Evolutionary conservation across 2,329 filamentous ascomycete species (phyloP), one percentile per base, ranked within the genome.

Genomic region (Exophiala aquamarina): DNA sequence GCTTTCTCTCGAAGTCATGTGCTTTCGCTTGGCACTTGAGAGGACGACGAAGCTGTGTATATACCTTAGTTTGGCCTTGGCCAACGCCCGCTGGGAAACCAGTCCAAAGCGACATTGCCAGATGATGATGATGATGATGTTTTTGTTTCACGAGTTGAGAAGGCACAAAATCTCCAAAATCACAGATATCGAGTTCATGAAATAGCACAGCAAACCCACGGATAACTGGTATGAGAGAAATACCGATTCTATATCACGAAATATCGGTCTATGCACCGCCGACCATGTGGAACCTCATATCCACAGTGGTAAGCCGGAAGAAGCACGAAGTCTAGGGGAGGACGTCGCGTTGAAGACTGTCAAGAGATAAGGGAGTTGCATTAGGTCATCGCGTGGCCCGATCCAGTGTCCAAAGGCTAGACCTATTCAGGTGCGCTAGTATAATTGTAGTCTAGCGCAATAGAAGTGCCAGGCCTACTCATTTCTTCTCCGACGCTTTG

Each of bases 1-100:
- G 45, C 34, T 59, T 59, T 20, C 55, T 45, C 35, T 50, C 47
- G 38, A 58, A 59, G 38, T 59, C 49, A 18, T 45, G 18, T 35
- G 49, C 54, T 9, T 34, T 50, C 5, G 57, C 55, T 11, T 26
- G 46, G 32, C 57, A 58, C 29, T 49, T 50, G 28, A 53, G 44
- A n/a, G 45, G 39, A 14, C 31, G 45, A 21, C 49, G 48, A 23
- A 45, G 39, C 15, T 15, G 20, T 11, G 29, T 35, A 8, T 17
- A 37, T 15, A 26, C 9, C 9, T 46, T 31, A n/a, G 19, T 19
- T 20, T 34, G 33, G 7, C 20, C 34, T 29, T 43, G 9, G 14
- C 49, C 49, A 6, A 46, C 23, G 8, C 45, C 39, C 3, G 42
- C 45, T 15, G 52, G 52, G 31, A 49, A 50, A 4, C 52, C 52